Conservation (phyloP, 192 early-diverging fungal genomes). For the Gaertneriomyces sp. region DNA sequence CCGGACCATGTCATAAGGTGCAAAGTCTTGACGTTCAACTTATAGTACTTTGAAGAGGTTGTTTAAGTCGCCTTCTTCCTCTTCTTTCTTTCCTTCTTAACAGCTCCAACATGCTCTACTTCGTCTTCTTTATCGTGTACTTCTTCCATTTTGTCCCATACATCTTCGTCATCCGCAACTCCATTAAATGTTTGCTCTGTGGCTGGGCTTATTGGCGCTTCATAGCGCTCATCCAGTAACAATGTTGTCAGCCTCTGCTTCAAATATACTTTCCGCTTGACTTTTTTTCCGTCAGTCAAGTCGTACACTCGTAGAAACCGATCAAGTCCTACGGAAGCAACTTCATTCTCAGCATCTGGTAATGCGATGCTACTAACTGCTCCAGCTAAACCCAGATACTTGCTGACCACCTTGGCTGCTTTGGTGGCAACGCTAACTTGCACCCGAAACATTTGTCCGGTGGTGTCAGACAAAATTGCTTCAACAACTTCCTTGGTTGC, state of each 20-base stretch:
- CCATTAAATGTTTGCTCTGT: conserved; percentile 28
- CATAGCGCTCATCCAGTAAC: conserved; percentile 56
- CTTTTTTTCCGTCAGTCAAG: conserved; percentile 32
- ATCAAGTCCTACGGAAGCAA: conserved; percentile 70
- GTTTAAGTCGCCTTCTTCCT: not conserved
- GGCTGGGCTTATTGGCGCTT: conserved; percentile 29
- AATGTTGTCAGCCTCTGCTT: conserved; percentile 70
- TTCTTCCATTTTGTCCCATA: conserved; percentile 58
- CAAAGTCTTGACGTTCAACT: too few species aligned
- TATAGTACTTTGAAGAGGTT: too few species aligned
- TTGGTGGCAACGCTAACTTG: conserved; percentile 5
- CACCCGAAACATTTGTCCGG: conserved; percentile 33
- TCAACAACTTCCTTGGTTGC: not conserved
- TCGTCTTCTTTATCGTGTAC: conserved; percentile 10
- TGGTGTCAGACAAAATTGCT: conserved; percentile 40
- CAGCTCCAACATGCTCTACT: not conserved
- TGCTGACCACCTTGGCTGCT: conserved; percentile 31
- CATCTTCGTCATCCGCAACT: conserved; percentile 58
- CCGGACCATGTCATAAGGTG: too few species aligned
- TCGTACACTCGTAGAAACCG: conserved; percentile 76
- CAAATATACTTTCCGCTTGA: conserved; percentile 62
- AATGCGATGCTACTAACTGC: conserved; percentile 34
- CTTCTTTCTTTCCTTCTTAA: not conserved
- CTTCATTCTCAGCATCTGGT: not conserved
- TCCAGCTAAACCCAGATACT: conserved; percentile 37